A percentile compares a stretch with the other conserved stretches of the same genome.
Evolutionary conservation across 768 basidiomycete species (phyloP).

Genomic region (Russula foetens): DNA sequence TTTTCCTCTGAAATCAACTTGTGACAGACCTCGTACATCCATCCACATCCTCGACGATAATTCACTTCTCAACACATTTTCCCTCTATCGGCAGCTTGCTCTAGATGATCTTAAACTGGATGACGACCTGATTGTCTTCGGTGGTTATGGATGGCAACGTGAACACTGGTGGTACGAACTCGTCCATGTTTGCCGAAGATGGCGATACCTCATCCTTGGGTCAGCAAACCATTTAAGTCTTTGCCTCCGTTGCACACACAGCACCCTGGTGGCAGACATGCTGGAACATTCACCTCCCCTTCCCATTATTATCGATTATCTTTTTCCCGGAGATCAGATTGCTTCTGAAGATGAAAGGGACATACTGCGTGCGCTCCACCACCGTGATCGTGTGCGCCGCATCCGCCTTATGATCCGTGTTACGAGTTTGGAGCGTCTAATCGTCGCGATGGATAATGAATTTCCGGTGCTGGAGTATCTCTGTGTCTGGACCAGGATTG

Average conservation of each 20-base stretch:
- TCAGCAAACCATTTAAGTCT: not conserved
- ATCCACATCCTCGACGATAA: too few relatives aligned
- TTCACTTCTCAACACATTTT: too few relatives aligned
- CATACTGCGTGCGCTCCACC: not conserved
- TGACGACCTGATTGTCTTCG: too few relatives aligned
- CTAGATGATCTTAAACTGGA: too few relatives aligned
- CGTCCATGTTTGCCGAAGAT: not conserved
- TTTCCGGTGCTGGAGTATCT: not conserved
- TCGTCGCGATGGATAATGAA: not conserved
- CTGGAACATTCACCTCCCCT: not conserved
- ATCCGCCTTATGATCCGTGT: not conserved
- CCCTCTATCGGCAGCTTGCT: too few relatives aligned
- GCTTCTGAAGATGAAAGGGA: not conserved
- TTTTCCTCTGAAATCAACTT: too few relatives aligned
- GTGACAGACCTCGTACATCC: too few relatives aligned
- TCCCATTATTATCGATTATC: not conserved
- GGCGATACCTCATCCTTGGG: not conserved
- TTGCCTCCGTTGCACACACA: not conserved
- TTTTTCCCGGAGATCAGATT: too few relatives aligned
- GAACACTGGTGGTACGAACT: not conserved
- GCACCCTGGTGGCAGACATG: not conserved
- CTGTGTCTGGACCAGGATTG: not conserved
- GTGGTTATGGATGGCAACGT: not conserved
- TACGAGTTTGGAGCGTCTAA: not conserved
- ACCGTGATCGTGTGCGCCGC: not conserved